Evolutionary conservation across 768 basidiomycete genomes (phyloP).

Genomic region (Tricholoma sp.): DNA sequence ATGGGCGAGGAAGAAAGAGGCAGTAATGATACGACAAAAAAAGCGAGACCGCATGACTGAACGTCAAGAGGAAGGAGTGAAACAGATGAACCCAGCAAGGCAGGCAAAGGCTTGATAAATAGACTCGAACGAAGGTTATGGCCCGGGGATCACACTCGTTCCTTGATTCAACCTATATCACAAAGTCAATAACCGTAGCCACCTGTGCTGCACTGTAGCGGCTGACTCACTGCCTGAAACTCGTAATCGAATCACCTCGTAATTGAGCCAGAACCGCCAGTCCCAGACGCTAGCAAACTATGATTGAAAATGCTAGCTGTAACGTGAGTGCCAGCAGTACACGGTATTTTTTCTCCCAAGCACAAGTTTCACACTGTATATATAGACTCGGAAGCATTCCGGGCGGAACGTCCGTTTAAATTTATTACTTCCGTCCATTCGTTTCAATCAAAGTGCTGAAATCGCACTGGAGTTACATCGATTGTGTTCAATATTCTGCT

Average conservation of each 20-base stretch:
- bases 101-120: background rate
- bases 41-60: background rate
- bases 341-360: background rate
- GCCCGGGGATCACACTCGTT: background rate
- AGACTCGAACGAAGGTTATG: background rate
- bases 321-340: background rate
- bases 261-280: no score
- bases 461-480: slow-evolving; percentile 38
- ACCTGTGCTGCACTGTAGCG: background rate
- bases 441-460: slow-evolving; percentile 43
- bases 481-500: slow-evolving; percentile 38
- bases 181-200: no score
- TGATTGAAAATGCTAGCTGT: background rate
- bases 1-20: slow-evolving; percentile 16
- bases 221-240: background rate
- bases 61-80: slow-evolving; percentile 9
- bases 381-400: background rate
- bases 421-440: background rate
- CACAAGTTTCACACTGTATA: background rate
- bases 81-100: slow-evolving; percentile 6
- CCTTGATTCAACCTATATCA: background rate
- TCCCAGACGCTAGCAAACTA: background rate
- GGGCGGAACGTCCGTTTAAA: background rate
- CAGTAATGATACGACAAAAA: slow-evolving; percentile 4
- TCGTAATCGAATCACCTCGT: background rate